Evolutionary conservation across 2,329 filamentous ascomycete species (phyloP).

Genomic region (Pseudogymnoascus sp.): DNA sequence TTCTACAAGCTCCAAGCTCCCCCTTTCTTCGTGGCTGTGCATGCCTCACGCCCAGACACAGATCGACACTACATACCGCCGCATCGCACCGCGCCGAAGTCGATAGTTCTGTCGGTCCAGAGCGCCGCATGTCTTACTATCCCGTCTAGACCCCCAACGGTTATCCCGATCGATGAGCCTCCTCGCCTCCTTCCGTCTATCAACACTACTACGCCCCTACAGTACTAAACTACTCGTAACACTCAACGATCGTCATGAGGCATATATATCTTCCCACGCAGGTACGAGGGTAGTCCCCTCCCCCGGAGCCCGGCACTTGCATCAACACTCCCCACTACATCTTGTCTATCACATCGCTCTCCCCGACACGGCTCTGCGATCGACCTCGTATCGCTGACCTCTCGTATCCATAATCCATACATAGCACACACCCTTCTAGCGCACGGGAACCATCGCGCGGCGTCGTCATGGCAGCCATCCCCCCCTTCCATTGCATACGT

Average conservation of each 20-base stretch:
- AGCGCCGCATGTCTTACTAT: background rate
- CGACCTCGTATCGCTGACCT: background rate
- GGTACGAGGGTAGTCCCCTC: background rate
- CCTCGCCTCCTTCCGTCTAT: background rate
- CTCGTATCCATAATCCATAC: background rate
- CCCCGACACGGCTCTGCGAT: background rate
- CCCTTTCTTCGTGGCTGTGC: background rate
- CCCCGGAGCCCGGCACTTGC: background rate
- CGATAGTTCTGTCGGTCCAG: background rate
- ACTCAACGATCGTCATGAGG: background rate
- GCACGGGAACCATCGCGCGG: background rate
- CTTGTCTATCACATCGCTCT: background rate
- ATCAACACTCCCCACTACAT: background rate
- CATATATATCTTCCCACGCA: background rate
- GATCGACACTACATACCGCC: background rate
- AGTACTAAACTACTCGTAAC: background rate
- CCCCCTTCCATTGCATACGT: background rate
- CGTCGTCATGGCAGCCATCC: background rate
- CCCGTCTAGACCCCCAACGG: background rate
- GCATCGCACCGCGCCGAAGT: background rate
- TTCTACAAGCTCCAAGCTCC: too few relatives aligned
- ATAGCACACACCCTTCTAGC: background rate
- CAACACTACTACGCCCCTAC: background rate
- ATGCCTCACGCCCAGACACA: background rate
- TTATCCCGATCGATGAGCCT: background rate